phyloP scores from a whole-genome alignment of 192 early-diverging fungal genomes.

The Spinellus fusiger region DNA sequence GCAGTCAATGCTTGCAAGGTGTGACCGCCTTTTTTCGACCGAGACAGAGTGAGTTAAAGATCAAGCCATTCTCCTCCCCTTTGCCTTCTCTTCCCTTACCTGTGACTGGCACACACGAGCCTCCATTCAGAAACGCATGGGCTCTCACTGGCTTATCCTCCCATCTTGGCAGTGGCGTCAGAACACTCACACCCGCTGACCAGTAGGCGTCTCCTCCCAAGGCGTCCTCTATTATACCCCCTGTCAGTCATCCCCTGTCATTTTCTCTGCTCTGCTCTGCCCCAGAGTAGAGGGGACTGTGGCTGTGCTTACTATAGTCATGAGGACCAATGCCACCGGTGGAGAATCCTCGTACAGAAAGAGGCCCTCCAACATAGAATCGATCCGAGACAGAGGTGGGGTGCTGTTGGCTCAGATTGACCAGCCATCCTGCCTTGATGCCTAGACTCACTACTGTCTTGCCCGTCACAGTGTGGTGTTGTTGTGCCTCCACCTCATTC shows the following conservation, averaged over 20 bases:
- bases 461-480: conserved; percentile 22
- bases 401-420: conserved; percentile 39
- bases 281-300: too few relatives aligned
- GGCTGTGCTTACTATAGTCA: conserved; percentile 37
- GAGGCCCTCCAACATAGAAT: conserved; percentile 83
- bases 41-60: too few relatives aligned
- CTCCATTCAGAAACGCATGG: conserved; percentile 88
- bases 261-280: neutral
- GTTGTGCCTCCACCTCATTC: conserved; percentile 54
- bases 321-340: conserved; percentile 85
- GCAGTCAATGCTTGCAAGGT: conserved; percentile 39
- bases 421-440: conserved; percentile 15
- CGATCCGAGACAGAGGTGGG: conserved; percentile 76
- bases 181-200: conserved; percentile 69
- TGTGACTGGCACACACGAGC: conserved; percentile 55
- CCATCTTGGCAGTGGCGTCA: conserved; percentile 77
- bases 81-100: conserved; percentile 22
- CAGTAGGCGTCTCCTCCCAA: conserved; percentile 87
- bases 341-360: conserved; percentile 82
- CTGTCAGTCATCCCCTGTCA: neutral
- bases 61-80: too few relatives aligned
- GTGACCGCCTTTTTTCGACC: conserved; percentile 18
- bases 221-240: conserved; percentile 47
- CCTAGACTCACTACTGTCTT: conserved; percentile 18
- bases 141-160: conserved; percentile 58